Percentiles rank a stretch among this genome's conserved stretches.
phyloP scores from a whole-genome alignment of 768 basidiomycete genomes.

The Boletus reticulatus region DNA sequence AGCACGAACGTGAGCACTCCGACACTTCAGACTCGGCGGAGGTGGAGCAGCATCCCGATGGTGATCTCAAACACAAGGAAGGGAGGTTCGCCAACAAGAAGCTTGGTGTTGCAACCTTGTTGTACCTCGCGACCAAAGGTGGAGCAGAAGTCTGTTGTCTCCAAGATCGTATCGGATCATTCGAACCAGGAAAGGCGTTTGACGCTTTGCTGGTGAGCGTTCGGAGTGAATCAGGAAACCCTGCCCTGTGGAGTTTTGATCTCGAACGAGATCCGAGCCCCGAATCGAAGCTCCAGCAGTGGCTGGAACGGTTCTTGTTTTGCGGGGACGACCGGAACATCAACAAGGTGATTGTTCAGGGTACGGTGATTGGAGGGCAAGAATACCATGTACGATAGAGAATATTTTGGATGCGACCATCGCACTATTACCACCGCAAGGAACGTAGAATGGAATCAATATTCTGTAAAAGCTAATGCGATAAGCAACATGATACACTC shows the following conservation, averaged over 20 bases:
- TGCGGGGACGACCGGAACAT: conserved; percentile 88
- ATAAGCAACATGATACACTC: not conserved
- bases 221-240: conserved; percentile 49
- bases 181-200: conserved; percentile 80
- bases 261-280: conserved; percentile 35
- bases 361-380: conserved; percentile 71
- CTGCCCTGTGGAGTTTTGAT: conserved; percentile 49
- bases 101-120: conserved; percentile 68
- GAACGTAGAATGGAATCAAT: not conserved
- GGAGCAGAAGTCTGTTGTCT: conserved; percentile 84
- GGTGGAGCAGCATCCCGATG: not conserved
- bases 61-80: conserved; percentile 2
- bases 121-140: conserved; percentile 90
- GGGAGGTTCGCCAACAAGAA: conserved; percentile 52
- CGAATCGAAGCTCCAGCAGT: conserved; percentile 44
- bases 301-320: conserved; percentile 82
- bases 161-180: conserved; percentile 67
- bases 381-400: conserved; percentile 25
- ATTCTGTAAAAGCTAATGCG: not conserved
- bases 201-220: conserved; percentile 81
- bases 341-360: conserved; percentile 79
- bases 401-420: not conserved
- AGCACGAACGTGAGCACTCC: not conserved
- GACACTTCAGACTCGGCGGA: not conserved
- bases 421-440: not conserved